phyloP scores from a whole-genome alignment of 805 yeast species.

The Kluyveromyces siamensis region DNA sequence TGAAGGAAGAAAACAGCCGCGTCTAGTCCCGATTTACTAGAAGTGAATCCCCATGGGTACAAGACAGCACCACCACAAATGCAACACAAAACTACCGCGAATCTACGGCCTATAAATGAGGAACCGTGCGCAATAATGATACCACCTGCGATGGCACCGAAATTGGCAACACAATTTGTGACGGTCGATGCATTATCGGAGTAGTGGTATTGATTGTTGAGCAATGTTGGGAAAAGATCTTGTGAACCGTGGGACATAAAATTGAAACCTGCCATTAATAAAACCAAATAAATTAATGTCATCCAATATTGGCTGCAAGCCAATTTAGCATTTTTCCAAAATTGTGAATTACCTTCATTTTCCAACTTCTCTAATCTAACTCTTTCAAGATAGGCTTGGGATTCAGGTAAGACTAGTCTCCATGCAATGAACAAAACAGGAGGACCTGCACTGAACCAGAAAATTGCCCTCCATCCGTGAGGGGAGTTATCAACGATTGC shows the following conservation, averaged over 20 bases:
- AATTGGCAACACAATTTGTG: conserved; percentile 51
- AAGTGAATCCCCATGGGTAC: conserved; percentile 53
- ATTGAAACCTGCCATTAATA: conserved; percentile 58
- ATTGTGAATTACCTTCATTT: conserved; percentile 24
- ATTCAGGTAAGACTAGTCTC: conserved; percentile 40
- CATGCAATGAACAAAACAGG: conserved; percentile 34
- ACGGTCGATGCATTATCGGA: conserved; percentile 43
- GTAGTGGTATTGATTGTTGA: conserved; percentile 43
- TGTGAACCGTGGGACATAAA: conserved; percentile 70
- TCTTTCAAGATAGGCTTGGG: conserved; percentile 40
- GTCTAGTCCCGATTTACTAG: conserved; percentile 37
- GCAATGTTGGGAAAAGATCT: conserved; percentile 61
- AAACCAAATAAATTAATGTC: conserved; percentile 44
- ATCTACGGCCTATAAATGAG: conserved; percentile 59
- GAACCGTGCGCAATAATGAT: conserved; percentile 51
- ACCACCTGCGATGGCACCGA: conserved; percentile 69
- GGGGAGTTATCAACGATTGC: conserved; percentile 47
- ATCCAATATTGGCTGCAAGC: conserved; percentile 48
- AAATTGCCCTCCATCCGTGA: conserved; percentile 54
- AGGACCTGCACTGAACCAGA: conserved; percentile 62
- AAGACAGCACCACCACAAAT: conserved; percentile 50
- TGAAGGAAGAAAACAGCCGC: conserved; percentile 57
- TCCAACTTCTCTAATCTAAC: conserved; percentile 26
- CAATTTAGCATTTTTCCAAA: conserved; percentile 25
- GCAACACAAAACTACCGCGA: conserved; percentile 48